Percentiles rank a stretch among this genome's conserved stretches.
phyloP scores from a whole-genome alignment of 2,329 filamentous ascomycete species.

The Trichoderma sp. region DNA sequence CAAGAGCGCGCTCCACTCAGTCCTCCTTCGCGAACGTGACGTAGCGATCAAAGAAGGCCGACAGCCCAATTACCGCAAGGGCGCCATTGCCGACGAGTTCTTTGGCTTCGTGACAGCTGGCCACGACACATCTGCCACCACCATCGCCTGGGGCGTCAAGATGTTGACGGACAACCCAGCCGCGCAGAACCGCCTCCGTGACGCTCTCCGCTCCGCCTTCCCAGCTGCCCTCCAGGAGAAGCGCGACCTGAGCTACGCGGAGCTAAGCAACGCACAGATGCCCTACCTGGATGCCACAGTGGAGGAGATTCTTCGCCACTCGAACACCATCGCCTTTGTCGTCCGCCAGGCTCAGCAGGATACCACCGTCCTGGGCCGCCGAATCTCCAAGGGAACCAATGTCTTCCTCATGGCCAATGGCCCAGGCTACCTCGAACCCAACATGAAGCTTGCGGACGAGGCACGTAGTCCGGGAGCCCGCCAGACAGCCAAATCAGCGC shows the following conservation, averaged over 20 bases:
- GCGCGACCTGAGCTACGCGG: conserved; percentile 37
- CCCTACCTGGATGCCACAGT: conserved; percentile 45
- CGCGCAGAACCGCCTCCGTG: conserved; percentile 35
- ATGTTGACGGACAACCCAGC: conserved; percentile 33
- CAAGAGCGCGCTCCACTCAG: conserved; percentile 18
- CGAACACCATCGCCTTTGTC: conserved; percentile 30
- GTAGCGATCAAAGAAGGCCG: conserved; percentile 18
- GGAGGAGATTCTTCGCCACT: conserved; percentile 41
- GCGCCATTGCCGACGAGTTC: conserved; percentile 31
- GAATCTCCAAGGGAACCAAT: conserved; percentile 42
- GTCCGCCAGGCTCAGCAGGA: conserved; percentile 39
- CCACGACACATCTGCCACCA: conserved; percentile 37
- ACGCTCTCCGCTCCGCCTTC: conserved; percentile 33
- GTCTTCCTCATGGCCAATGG: conserved; percentile 38
- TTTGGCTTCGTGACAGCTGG: conserved; percentile 38
- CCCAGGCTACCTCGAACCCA: conserved; percentile 29
- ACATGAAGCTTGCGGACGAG: conserved; percentile 35
- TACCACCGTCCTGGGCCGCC: conserved; percentile 40
- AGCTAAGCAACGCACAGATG: conserved; percentile 37
- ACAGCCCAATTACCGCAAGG: conserved; percentile 14
- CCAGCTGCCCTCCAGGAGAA: conserved; percentile 30
- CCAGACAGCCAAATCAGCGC: conserved; percentile 5
- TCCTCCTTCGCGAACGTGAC: conserved; percentile 15
- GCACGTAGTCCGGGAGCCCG: conserved; percentile 34
- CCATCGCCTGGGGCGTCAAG: conserved; percentile 38